Evolutionary conservation across 164 flowering plant species (phyloP).

Genomic region (Echeveria elegans): DNA sequence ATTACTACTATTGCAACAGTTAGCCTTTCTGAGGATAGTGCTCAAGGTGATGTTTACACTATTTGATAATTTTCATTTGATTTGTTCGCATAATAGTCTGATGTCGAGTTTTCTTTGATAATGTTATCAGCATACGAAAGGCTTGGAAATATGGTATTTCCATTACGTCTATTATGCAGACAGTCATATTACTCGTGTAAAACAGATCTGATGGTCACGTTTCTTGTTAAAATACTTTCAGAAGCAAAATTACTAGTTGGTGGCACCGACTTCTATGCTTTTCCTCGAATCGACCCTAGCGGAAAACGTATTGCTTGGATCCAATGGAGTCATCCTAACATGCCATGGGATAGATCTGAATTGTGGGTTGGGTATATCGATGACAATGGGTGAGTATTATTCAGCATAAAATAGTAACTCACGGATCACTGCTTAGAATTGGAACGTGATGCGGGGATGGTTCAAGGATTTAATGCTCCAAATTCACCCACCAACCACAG

Average conservation of each 20-base stretch:
- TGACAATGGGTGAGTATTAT: constrained; percentile 57
- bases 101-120: not conserved
- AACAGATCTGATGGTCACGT: not conserved
- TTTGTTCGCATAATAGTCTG: not conserved
- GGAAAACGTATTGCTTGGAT: constrained; percentile 87
- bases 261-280: constrained; percentile 96
- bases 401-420: not conserved
- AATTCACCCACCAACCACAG: not conserved
- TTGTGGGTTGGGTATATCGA: constrained; percentile 92
- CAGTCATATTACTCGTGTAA: not conserved
- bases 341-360: constrained; percentile 97
- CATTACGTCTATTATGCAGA: not conserved
- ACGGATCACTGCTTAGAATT: not conserved
- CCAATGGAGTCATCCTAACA: constrained; percentile 90
- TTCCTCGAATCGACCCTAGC: constrained; percentile 67
- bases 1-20: constrained; percentile 56
- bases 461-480: not conserved
- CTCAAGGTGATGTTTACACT: constrained; percentile 40
- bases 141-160: not conserved
- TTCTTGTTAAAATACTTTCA: constrained; percentile 19
- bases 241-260: constrained; percentile 69
- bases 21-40: constrained; percentile 22
- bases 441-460: not conserved
- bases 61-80: not conserved
- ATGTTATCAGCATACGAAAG: not conserved